These are phyloP conservation scores for Antrodiella citrinella DNA, from an alignment of 768 basidiomycete genomes.

Conservation along the genomic window DNA sequence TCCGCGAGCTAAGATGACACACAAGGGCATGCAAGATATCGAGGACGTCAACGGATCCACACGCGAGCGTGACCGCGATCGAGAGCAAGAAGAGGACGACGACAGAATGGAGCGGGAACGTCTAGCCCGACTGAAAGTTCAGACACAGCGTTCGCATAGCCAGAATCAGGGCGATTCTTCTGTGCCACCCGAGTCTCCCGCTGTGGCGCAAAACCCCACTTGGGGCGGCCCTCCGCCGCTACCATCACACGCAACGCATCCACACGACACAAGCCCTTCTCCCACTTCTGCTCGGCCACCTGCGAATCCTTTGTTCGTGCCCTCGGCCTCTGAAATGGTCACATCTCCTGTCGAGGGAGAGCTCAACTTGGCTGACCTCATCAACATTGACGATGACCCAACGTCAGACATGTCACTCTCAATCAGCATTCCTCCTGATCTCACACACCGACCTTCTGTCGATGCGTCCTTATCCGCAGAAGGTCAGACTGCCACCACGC, in stretches of 20 bases:
- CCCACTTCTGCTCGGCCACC: slow-evolving; percentile 21
- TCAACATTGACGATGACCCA: slow-evolving; percentile 67
- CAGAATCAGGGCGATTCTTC: slow-evolving; percentile 32
- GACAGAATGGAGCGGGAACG: slow-evolving; percentile 66
- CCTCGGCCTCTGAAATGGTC: slow-evolving; percentile 34
- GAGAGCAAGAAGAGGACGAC: slow-evolving; percentile 46
- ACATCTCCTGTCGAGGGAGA: slow-evolving; percentile 42
- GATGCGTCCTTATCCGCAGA: slow-evolving; percentile 2
- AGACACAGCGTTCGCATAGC: slow-evolving; percentile 31
- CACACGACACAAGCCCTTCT: slow-evolving; percentile 19
- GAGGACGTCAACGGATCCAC: slow-evolving; percentile 57
- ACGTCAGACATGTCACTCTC: slow-evolving; percentile 26
- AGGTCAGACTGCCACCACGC: slow-evolving; percentile 4
- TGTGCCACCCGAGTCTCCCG: slow-evolving; percentile 66
- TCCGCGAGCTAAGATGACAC: slow-evolving; percentile 77
- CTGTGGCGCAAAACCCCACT: slow-evolving; percentile 24
- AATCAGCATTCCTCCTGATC: slow-evolving; percentile 8
- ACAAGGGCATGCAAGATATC: slow-evolving; percentile 89
- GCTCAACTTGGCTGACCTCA: slow-evolving; percentile 65
- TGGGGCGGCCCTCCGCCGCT: slow-evolving; percentile 63
- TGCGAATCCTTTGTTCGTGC: slow-evolving; percentile 27
- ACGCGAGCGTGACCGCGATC: slow-evolving; percentile 51
- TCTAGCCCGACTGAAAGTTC: slow-evolving; percentile 44
- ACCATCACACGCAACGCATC: slow-evolving; percentile 36
- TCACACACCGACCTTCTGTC: slow-evolving; percentile 3